Evolutionary conservation across 192 early-diverging fungal genomes (phyloP), one percentile per base, ranked within the genome.

Genomic region (Polychytrium aggregatum): DNA sequence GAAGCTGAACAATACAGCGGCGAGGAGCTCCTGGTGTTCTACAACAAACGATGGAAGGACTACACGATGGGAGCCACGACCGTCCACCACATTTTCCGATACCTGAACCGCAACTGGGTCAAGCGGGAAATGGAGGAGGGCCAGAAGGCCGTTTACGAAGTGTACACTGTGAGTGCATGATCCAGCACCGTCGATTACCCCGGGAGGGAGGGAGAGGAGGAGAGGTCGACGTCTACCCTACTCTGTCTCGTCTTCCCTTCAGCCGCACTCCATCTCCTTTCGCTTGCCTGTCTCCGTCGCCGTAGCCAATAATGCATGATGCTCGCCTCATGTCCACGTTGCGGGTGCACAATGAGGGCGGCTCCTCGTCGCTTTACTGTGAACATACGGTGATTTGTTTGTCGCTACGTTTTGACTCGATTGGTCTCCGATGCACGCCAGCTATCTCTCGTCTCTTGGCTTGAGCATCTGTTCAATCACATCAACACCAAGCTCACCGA

Each of bases 41-140:
- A 97, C 64, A 88, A 85, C 41, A 68, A 65, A 37, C 79, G 93
- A 59, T 98, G 95, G 95, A 66, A 65, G 34, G 78, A 84, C 59
- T 98, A 85, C 57, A 93, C 89, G 11, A 71, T 76, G n/a, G 85
- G 88, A 4, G 78, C 86, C 18, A 74, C 72, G 42, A 81, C 78
- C 52, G 81, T 97, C 41, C 79, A 97, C 63, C 86, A 96, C 58
- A 72, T 94, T 41, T 96, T 97, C 55, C 69, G 71, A 13, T 98
- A 98, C 62, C 72, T 98, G 41, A 98, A 98, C 65, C 81, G 92
- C 30, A 86, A 92, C 62, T 98, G 95, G 95, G 86, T 97, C 37
- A 91, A 87, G 65, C 74, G 95, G 55, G 88, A 94, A 68, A 84
- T 91, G 44, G 90, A 94, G 33, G 95, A 98, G 52, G 86, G 88